A percentile compares a stretch with the other conserved stretches of the same genome.
These are phyloP conservation scores for Teunomyces stri DNA, from an alignment of 805 yeast species.

Conservation along the genomic window DNA sequence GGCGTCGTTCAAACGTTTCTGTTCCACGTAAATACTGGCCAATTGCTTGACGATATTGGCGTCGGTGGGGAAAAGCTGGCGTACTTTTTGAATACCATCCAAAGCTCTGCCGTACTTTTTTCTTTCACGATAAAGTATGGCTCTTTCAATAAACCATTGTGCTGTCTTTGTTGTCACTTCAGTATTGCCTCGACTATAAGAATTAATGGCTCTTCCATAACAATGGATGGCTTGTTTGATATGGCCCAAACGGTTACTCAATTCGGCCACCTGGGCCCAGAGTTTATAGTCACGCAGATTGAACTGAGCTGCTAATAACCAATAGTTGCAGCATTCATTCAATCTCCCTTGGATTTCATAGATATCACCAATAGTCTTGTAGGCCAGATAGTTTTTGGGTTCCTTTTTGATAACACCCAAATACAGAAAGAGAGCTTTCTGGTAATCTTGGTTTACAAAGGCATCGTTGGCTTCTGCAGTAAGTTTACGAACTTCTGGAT, in stretches of 20 bases:
- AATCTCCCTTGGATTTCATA: constrained; percentile 63
- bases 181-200: constrained; percentile 22
- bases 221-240: constrained; percentile 76
- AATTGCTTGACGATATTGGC: constrained; percentile 57
- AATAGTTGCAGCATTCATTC: constrained; percentile 71
- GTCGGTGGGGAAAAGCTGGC: constrained; percentile 54
- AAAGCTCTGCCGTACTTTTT: constrained; percentile 70
- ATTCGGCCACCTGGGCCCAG: constrained; percentile 75
- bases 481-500: constrained; percentile 69
- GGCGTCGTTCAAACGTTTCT: constrained; percentile 68
- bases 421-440: constrained; percentile 57
- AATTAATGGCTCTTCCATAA: constrained; percentile 60
- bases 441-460: constrained; percentile 63
- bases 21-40: constrained; percentile 51
- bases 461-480: constrained; percentile 78
- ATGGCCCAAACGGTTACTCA: constrained; percentile 64
- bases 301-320: constrained; percentile 81
- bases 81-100: constrained; percentile 65
- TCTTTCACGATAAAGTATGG: constrained; percentile 62
- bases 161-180: constrained; percentile 36
- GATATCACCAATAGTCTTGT: constrained; percentile 85
- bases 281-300: constrained; percentile 72
- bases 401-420: constrained; percentile 74
- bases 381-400: constrained; percentile 76
- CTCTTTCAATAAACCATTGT: constrained; percentile 60